These are phyloP conservation scores for Hura crepitans DNA, from an alignment of 441 rosid species.

Conservation along the genomic window DNA sequence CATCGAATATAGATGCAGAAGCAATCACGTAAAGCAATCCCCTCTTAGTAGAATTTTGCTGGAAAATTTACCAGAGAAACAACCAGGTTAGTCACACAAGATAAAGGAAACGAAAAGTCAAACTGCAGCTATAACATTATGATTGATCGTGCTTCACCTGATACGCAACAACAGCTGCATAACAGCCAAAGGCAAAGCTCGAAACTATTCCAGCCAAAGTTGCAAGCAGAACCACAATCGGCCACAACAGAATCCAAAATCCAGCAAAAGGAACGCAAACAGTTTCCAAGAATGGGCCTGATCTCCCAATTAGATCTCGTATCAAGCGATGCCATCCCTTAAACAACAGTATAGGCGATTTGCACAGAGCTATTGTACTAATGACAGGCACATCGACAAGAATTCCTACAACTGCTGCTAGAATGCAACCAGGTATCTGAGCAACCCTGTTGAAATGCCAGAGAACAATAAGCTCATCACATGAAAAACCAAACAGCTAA, in stretches of 20 bases:
- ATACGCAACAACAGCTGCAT: conserved; percentile 30
- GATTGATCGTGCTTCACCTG: conserved; percentile 18
- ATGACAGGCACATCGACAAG: conserved; percentile 25
- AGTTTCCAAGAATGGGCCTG: conserved; percentile 34
- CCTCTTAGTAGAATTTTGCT: conserved; percentile 29
- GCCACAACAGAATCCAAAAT: conserved; percentile 31
- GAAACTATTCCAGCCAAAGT: conserved; percentile 19
- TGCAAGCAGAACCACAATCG: conserved; percentile 24
- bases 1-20: conserved; percentile 24
- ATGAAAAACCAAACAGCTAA: neutral
- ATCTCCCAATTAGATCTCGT: conserved; percentile 29
- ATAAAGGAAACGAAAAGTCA: neutral
- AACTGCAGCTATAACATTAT: neutral
- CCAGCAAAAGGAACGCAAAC: conserved; percentile 35
- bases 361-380: conserved; percentile 21
- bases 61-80: neutral
- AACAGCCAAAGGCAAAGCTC: conserved; percentile 25
- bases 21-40: conserved; percentile 32
- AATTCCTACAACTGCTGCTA: conserved; percentile 22
- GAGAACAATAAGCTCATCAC: neutral
- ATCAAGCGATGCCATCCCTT: conserved; percentile 30
- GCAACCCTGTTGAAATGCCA: conserved; percentile 11
- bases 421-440: conserved; percentile 25
- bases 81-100: neutral
- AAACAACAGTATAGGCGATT: conserved; percentile 22